Evolutionary conservation across 192 early-diverging fungal genomes (phyloP), one percentile per base, ranked within the genome.

Genomic region (Entomortierella beljakovae): DNA sequence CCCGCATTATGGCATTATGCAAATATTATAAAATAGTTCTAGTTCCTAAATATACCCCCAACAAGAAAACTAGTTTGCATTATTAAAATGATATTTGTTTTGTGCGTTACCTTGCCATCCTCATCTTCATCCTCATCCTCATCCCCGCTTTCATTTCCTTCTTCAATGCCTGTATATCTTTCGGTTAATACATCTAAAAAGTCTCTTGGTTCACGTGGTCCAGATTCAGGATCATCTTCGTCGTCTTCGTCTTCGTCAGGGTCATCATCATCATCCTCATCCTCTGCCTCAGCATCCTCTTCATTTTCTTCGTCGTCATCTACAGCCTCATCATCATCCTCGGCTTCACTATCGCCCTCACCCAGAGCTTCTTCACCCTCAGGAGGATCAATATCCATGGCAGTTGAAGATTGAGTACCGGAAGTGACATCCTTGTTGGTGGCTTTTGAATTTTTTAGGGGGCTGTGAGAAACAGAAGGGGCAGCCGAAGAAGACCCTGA

Each of bases 321-420:
- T 15, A 62, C 72, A 18, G 26, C 63, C 25, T 65, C 70, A 4
- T 50, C 70, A 2, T 58, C 71, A 28, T 61, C 68, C n/a, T 79
- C 75, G 4, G 46, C 68, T 13, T 70, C 73, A n/a, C 57, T 60
- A 25, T 77, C 67, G 1, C 49, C 75, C 8, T 70, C 73, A 9
- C 58, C 61, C 16, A 58, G 57, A 35, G 60, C 56, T 35, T 68
- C 74, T 43, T 77, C 66, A 29, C 66, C 62, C 32, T 77, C 74
- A 40, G 74, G 66, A 18, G 59, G 65, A 52, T 77, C 74, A 26
- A 79, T 61, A 23, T 79, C 75, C 75, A 79, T 79, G 1, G 67
- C 59, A 9, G 71, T 63, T 7, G 52, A 31, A 9, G 60, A 50
- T 32, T 52, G 9, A 34, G 16, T 22, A 33, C 50, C 46, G 6